These are phyloP conservation scores for Viridothelium virens DNA, from an alignment of 495 filamentous ascomycete species.

Conservation along the genomic window DNA sequence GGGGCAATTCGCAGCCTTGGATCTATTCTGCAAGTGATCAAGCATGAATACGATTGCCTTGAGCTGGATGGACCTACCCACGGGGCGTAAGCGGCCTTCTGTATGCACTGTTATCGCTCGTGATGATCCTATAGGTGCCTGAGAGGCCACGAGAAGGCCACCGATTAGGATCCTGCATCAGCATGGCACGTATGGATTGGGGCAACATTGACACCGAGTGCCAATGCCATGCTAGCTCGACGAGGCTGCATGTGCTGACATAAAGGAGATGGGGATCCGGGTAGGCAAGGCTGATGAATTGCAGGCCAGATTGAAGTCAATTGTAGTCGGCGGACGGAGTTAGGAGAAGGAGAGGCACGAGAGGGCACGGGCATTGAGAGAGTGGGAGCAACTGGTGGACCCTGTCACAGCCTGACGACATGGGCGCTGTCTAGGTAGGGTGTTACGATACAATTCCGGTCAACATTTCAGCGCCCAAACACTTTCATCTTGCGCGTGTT, in stretches of 20 bases:
- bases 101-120: neutral
- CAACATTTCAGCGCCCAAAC: neutral
- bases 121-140: neutral
- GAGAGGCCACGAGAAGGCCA: neutral
- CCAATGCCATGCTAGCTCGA: neutral
- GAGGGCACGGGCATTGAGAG: no score
- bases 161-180: neutral
- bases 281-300: no score
- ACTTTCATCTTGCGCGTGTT: neutral
- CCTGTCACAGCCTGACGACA: no score
- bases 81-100: neutral
- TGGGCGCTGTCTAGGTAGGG: no score
- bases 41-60: neutral
- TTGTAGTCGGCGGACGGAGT: no score
- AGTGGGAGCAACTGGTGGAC: no score
- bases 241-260: neutral
- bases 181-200: neutral
- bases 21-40: neutral
- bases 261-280: no score
- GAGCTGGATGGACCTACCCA: neutral
- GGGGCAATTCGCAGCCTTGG: slow-evolving; percentile 2
- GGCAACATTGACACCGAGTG: neutral
- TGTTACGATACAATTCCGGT: no score
- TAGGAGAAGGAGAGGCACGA: no score
- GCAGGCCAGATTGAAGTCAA: no score